phyloP scores from a whole-genome alignment of 352 stramenopile species.

The Phytophthora fragariae region DNA sequence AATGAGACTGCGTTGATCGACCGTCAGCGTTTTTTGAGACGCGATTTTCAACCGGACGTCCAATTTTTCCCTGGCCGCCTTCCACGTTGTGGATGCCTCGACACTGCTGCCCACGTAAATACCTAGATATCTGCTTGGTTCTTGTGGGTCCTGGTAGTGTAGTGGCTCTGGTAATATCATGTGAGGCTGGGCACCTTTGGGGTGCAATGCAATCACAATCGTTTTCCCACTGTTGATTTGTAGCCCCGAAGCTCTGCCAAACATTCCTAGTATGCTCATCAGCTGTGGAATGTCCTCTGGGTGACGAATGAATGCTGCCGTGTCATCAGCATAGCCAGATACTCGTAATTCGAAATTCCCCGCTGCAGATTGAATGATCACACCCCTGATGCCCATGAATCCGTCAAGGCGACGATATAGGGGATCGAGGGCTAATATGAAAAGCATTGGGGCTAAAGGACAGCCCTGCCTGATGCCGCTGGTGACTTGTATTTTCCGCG shows the following conservation, averaged over 20 bases:
- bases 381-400: too few species aligned
- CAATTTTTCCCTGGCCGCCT: neutral
- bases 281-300: neutral
- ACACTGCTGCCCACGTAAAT: neutral
- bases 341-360: too few species aligned
- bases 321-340: neutral
- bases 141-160: neutral
- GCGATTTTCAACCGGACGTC: neutral
- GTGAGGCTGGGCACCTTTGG: neutral
- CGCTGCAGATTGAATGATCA: too few species aligned
- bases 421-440: too few species aligned
- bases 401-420: too few species aligned
- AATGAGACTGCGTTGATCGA: conserved; percentile 2
- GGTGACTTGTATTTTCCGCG: too few species aligned
- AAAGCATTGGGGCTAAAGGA: too few species aligned
- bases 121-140: neutral
- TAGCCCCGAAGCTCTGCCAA: neutral
- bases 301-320: neutral
- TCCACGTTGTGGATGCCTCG: neutral
- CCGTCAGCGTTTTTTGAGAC: neutral
- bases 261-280: neutral
- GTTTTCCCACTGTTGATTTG: neutral
- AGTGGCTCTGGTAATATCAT: neutral
- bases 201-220: neutral
- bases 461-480: too few species aligned